Evolutionary conservation across 2,329 filamentous ascomycete genomes (phyloP).

Genomic region (Microdochium nivale): DNA sequence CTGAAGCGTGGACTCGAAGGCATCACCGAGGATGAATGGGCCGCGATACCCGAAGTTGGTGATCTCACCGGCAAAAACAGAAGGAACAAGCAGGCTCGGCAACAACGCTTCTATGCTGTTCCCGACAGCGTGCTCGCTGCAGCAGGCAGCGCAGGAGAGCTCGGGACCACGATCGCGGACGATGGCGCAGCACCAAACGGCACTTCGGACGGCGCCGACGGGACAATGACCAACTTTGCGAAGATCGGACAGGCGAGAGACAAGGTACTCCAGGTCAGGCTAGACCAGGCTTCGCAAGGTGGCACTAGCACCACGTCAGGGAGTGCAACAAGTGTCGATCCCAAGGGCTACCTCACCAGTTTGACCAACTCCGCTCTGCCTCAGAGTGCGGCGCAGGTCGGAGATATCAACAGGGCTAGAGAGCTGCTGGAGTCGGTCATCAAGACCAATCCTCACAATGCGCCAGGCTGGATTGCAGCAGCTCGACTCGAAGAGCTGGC

Average conservation of each 20-base stretch:
- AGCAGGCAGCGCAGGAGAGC: conserved; percentile 69
- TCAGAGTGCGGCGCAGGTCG: conserved; percentile 75
- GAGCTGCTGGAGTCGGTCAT: conserved; percentile 93
- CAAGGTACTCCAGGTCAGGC: conserved; percentile 87
- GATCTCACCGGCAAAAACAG: conserved; percentile 93
- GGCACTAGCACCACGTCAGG: conserved; percentile 62
- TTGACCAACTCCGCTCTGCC: conserved; percentile 73
- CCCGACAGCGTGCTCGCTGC: conserved; percentile 92
- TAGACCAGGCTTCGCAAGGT: conserved; percentile 78
- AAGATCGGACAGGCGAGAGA: conserved; percentile 94
- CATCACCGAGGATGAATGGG: conserved; percentile 94
- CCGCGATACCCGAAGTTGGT: conserved; percentile 87
- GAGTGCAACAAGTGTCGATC: conserved; percentile 84
- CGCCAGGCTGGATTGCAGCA: conserved; percentile 91
- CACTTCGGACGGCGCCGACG: conserved; percentile 50
- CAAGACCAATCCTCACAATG: conserved; percentile 92
- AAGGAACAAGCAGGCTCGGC: conserved; percentile 71
- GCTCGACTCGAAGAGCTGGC: conserved; percentile 88
- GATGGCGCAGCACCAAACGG: conserved; percentile 51
- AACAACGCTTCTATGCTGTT: conserved; percentile 88
- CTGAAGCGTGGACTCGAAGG: conserved; percentile 82
- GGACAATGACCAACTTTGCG: conserved; percentile 96
- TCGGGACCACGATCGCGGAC: conserved; percentile 82
- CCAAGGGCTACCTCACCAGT: conserved; percentile 91
- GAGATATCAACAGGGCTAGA: conserved; percentile 89